These are phyloP conservation scores for Irpex sp. DNA, from an alignment of 1,284 basidiomycete species.

Conservation along the genomic window DNA sequence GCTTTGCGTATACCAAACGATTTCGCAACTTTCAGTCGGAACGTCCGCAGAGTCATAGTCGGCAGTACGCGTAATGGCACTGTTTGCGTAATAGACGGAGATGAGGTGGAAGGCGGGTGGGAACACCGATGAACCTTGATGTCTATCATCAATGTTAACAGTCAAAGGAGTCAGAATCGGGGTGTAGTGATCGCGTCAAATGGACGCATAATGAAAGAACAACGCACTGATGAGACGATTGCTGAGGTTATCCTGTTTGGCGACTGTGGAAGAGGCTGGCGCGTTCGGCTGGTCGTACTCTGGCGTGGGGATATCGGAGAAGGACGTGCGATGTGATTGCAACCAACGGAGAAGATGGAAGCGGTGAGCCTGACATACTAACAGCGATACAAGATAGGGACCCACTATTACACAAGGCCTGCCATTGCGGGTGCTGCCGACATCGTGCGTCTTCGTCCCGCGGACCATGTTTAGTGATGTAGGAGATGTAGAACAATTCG, in stretches of 20 bases:
- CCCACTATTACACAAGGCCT: conserved; percentile 60
- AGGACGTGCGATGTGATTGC: conserved; percentile 1
- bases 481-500: conserved; percentile 81
- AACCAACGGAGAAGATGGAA: neutral
- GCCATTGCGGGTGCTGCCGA: conserved; percentile 60
- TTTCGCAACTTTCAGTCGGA: conserved; percentile 39
- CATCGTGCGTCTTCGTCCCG: conserved; percentile 41
- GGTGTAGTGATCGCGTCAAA: neutral
- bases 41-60: conserved; percentile 56
- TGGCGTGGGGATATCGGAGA: conserved; percentile 24
- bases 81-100: conserved; percentile 18
- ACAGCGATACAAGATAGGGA: conserved; percentile 13
- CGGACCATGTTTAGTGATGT: conserved; percentile 43
- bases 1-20: conserved; percentile 26
- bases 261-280: conserved; percentile 21
- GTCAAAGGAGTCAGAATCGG: neutral
- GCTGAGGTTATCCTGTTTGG: conserved; percentile 51
- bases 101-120: conserved; percentile 17
- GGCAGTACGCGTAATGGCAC: conserved; percentile 53
- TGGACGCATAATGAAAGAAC: neutral
- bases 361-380: neutral
- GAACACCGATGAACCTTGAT: conserved; percentile 32
- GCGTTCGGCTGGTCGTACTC: conserved; percentile 60
- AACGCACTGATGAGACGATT: conserved; percentile 56
- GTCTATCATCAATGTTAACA: conserved; percentile 22